phyloP scores from a whole-genome alignment of 2,329 filamentous ascomycete genomes.

The Metarhizium guizhouense region DNA sequence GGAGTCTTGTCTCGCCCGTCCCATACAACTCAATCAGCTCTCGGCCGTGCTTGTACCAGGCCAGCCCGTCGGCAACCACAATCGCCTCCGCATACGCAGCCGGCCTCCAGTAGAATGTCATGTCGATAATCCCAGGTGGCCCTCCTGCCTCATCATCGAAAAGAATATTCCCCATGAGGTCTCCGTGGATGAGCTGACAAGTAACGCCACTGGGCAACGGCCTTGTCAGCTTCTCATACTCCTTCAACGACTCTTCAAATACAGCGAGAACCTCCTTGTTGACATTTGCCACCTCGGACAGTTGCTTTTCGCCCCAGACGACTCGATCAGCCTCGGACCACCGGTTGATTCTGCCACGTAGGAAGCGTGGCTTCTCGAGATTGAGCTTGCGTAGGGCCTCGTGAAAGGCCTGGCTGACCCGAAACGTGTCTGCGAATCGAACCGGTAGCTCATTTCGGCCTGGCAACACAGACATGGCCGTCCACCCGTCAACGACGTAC shows the following conservation, averaged over 20 bases:
- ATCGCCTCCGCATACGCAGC: conserved; percentile 7
- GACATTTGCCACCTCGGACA: neutral
- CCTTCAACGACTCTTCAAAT: neutral
- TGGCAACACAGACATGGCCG: neutral
- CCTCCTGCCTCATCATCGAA: neutral
- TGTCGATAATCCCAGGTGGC: conserved; percentile 6
- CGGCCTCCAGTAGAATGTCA: conserved; percentile 9
- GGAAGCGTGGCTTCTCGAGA: conserved; percentile 2
- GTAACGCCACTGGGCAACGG: neutral
- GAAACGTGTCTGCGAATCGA: neutral
- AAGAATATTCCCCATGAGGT: conserved; percentile 7
- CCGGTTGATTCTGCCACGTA: neutral
- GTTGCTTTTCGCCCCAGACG: conserved; percentile 3
- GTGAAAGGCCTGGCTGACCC: conserved; percentile 3
- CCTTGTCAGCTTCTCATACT: neutral
- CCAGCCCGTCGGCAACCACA: conserved; percentile 5
- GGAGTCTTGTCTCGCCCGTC: too few relatives aligned
- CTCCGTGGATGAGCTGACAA: conserved; percentile 3
- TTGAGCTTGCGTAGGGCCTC: neutral
- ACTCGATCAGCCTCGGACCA: conserved; percentile 7
- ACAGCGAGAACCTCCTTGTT: neutral
- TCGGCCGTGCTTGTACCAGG: neutral
- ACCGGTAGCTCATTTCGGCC: neutral
- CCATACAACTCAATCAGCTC: too few relatives aligned
- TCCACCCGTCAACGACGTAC: conserved; percentile 3